A percentile compares a stretch with the other conserved stretches of the same genome.
These are phyloP conservation scores for Nicotiana obtusifolia DNA, from an alignment of 257 asterid genomes.

Conservation along the genomic window DNA sequence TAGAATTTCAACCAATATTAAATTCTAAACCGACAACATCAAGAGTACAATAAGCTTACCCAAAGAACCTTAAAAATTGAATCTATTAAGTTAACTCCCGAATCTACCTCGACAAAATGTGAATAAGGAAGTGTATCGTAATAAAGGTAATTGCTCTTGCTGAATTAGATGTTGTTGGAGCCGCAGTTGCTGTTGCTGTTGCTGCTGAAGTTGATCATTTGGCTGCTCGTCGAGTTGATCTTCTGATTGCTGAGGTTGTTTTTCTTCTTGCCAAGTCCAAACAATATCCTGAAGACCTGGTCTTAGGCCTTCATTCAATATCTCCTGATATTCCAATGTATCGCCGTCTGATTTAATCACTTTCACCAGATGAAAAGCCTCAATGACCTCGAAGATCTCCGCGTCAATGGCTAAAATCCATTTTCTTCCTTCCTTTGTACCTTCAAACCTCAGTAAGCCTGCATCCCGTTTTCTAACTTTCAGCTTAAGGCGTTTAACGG, in stretches of 20 bases:
- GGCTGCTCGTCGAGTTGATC: not conserved
- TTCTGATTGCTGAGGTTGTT: conserved; percentile 11
- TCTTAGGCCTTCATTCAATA: conserved; percentile 50
- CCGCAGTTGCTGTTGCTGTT: conserved; percentile 3
- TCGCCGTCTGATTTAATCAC: conserved; percentile 71
- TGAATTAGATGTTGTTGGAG: conserved; percentile 13
- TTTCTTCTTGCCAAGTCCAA: conserved; percentile 71
- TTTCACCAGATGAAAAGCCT: conserved; percentile 67
- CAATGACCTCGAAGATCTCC: conserved; percentile 71
- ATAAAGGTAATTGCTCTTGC: conserved; percentile 51
- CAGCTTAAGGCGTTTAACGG: conserved; percentile 56
- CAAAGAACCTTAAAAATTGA: too few relatives aligned
- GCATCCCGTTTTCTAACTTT: conserved; percentile 58
- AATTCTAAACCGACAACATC: too few relatives aligned
- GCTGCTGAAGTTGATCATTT: conserved; percentile 2
- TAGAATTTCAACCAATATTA: too few relatives aligned
- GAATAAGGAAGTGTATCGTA: not conserved
- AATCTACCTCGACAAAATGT: not conserved
- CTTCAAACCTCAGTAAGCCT: conserved; percentile 68
- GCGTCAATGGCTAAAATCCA: conserved; percentile 62
- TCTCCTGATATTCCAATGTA: conserved; percentile 56
- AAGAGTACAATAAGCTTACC: too few relatives aligned
- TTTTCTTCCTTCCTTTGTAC: conserved; percentile 61
- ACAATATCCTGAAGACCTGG: conserved; percentile 82
- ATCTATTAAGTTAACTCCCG: too few relatives aligned